A percentile compares a stretch with the other conserved stretches of the same genome.
phyloP scores from a whole-genome alignment of 768 basidiomycete species.

The Tulasnella sp. region DNA sequence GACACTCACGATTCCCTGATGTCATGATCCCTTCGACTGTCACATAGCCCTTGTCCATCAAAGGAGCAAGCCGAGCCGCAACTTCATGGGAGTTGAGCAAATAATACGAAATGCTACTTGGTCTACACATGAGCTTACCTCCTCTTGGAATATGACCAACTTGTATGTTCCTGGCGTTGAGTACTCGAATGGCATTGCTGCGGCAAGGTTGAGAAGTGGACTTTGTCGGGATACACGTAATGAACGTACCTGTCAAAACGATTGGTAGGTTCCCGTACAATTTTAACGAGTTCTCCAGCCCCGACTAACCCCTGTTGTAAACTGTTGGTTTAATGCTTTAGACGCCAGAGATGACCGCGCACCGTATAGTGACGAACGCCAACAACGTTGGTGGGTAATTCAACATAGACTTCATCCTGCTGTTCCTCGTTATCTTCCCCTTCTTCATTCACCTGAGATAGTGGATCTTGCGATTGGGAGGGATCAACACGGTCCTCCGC shows the following conservation, averaged over 20 bases:
- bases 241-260: conserved; percentile 39
- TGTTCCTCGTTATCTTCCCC: conserved; percentile 31
- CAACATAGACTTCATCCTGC: conserved; percentile 56
- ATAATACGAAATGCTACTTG: not conserved
- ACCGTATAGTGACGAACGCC: conserved; percentile 67
- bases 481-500: not conserved
- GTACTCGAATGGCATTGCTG: conserved; percentile 67
- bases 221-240: not conserved
- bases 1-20: conserved; percentile 50
- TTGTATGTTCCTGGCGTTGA: conserved; percentile 58
- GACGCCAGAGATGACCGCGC: conserved; percentile 30
- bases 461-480: conserved; percentile 7
- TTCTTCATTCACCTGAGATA: conserved; percentile 28
- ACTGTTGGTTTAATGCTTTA: not conserved
- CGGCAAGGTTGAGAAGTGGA: not conserved
- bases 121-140: conserved; percentile 7
- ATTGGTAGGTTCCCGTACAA: conserved; percentile 56
- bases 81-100: conserved; percentile 27
- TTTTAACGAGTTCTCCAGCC: conserved; percentile 58
- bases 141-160: conserved; percentile 67
- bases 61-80: conserved; percentile 47
- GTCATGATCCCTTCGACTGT: conserved; percentile 60
- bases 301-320: conserved; percentile 52
- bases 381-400: conserved; percentile 49
- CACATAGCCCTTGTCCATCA: conserved; percentile 51